Conservation (phyloP, 768 basidiomycete genomes). For the Xerocomellus dryophilus region DNA sequence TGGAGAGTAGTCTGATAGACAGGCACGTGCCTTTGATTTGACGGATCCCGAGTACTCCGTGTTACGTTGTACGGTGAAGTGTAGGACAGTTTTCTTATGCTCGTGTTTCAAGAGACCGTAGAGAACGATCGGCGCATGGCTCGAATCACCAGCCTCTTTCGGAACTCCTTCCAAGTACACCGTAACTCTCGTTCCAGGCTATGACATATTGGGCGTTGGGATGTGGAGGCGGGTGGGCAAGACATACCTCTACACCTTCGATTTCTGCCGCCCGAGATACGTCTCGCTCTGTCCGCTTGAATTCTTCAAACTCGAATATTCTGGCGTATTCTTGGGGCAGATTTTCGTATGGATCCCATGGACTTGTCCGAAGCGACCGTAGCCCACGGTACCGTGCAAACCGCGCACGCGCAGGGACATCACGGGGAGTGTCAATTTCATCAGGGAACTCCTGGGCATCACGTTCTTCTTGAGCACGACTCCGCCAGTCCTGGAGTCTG, state of each 20-base stretch:
- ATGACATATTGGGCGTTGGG: not conserved
- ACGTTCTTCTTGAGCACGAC: conserved; percentile 69
- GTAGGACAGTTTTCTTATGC: conserved; percentile 89
- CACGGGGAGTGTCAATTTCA: conserved; percentile 91
- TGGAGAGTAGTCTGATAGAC: not conserved
- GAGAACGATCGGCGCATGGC: conserved; percentile 52
- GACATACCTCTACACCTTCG: conserved; percentile 68
- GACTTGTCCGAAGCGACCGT: conserved; percentile 88
- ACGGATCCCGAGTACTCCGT: conserved; percentile 90
- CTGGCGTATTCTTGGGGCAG: conserved; percentile 90
- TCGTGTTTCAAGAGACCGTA: conserved; percentile 92
- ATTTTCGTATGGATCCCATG: conserved; percentile 98
- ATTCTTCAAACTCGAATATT: conserved; percentile 97
- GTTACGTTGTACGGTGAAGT: conserved; percentile 91
- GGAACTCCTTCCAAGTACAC: conserved; percentile 77
- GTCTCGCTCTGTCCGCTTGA: conserved; percentile 75
- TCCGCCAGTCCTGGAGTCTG: conserved; percentile 69
- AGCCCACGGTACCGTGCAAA: conserved; percentile 93
- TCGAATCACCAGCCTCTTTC: conserved; percentile 43
- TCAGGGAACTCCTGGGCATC: conserved; percentile 91
- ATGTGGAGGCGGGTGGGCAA: not conserved
- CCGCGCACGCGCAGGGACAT: conserved; percentile 71
- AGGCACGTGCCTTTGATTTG: conserved; percentile 71
- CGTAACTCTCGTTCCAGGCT: conserved; percentile 84
- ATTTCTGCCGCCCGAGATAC: conserved; percentile 65